Evolutionary conservation across 2,329 filamentous ascomycete genomes (phyloP), one percentile per base, ranked within the genome.

Genomic region (Bertia moriformis): DNA sequence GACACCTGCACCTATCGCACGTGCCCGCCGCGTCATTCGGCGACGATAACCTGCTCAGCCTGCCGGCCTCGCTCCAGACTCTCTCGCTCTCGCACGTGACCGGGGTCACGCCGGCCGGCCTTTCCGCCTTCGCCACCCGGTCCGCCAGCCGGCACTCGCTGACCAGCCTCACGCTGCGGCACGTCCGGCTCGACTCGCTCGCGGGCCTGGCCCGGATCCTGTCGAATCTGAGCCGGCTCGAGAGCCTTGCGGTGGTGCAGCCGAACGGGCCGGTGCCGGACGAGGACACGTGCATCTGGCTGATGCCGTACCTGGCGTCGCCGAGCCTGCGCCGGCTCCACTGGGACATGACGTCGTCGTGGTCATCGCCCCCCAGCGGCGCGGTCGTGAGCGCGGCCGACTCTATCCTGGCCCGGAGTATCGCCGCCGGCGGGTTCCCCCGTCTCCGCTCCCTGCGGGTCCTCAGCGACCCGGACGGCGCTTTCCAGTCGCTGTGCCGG

Each of bases 391-490:
- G 62, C 37, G 49, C 57, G 3, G 73, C 78, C 1, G 78, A 81
- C 38, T 63, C 67, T 4, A 71, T 81, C 37, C 63, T 87, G 4
- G 73, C 78, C 1, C 63, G 65, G 42, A 75, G 74, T 48, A 82
- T 87, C 45, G 56, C 57, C 4, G 66, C 69, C 1, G 60, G 61
- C 3, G 74, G 73, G 0, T 83, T 88, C 49, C 82, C 83, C 0
- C 53, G 59, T 0, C 64, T 88, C 7, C 62, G 60, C 7, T 60
- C 52, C 1, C 57, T 87, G 14, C 72, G 82, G 40, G 65, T 73
- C 0, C 83, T 80, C 1, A 73, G 73, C 41, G 83, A 88, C 45
- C 70, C 78, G 1, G 71, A 83, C 4, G 83, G 81, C 18, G 47
- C 71, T 4, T 73, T 87, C 44, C 83, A 88, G 56, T 58, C 63